Base-by-base conservation (phyloP, 164 flowering plant genomes). In the Platanus orientalis region DNA sequence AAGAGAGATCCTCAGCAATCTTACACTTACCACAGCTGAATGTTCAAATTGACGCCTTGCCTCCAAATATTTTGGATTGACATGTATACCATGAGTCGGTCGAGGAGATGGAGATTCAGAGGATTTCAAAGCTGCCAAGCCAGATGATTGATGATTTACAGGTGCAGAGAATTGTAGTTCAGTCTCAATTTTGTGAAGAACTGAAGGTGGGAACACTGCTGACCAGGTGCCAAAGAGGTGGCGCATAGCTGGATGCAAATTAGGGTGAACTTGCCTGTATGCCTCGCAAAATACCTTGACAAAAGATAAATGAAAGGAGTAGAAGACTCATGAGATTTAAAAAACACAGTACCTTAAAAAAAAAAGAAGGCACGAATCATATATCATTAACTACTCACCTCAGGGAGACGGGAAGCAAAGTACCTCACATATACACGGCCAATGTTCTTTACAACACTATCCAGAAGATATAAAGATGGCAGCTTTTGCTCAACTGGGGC, bases 181-280 rank as follows among this genome's bases (percentile, higher is more conserved):
- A 0, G 71, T 62, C 68, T 82, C 96, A 66, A 95, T 88, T 68
- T 73, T 81, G 19, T 68, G 74, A 50, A 95, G 90, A 4, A 82
- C 81, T 4, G 83, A 60, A 49, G 74, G 65, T 25, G 99, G 96
- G 69, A 95, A 95, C 14, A 92, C 90, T 24, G 86, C 57, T 56
- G 92, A 74, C 99, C 97, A 95, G 0, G 99, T 95, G 14, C 94
- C 82, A 80, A 92, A 95, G 29, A 95, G 91, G 66, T 92, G 97
- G 50, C 87, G 89, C 97, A 95, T 86, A 11, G 94, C 69, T 63
- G 76, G 69, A 74, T 81, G 58, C 65, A 71, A 56, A 57, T 54
- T 79, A 48, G 94, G 89, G 48, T 83, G 76, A 54, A 90, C 86
- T 81, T 88, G 96, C 74, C 69, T 83, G 75, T 92, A 92, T 49